Conservation (phyloP, 2,329 filamentous ascomycete species). For the Mariannaea sp. region DNA sequence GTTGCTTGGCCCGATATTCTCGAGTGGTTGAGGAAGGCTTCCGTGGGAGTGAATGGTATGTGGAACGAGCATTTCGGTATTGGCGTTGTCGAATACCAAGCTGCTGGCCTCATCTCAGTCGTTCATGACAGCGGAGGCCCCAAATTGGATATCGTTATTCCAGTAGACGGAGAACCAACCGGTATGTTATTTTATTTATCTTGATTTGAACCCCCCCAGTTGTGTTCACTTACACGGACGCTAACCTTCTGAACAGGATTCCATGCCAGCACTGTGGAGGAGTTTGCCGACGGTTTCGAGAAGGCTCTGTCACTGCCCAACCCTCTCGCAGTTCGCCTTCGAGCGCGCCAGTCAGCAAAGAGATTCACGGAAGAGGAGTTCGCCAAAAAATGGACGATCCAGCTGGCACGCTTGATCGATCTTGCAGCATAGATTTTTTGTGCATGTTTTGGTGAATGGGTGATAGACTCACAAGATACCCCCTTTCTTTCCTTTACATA, state of each 20-base stretch:
- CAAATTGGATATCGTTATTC: constrained; percentile 88
- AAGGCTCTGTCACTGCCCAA: constrained; percentile 75
- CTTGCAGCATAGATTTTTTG: constrained; percentile 40
- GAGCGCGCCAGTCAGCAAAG: constrained; percentile 78
- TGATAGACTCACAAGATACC: constrained; percentile 46
- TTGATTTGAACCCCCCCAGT: no score
- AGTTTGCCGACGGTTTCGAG: constrained; percentile 82
- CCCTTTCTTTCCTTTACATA: constrained; percentile 30
- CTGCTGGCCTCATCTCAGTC: constrained; percentile 88
- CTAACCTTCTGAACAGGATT: constrained; percentile 63
- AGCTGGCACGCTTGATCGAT: constrained; percentile 74
- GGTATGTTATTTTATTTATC: constrained; percentile 59
- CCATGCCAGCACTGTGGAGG: constrained; percentile 75
- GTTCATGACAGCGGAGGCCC: constrained; percentile 94
- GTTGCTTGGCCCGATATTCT: constrained; percentile 88
- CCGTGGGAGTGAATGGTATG: constrained; percentile 95
- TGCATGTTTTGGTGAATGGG: constrained; percentile 22
- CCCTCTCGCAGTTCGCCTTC: constrained; percentile 72
- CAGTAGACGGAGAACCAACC: constrained; percentile 77
- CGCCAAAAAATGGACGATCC: constrained; percentile 73
- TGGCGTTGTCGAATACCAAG: constrained; percentile 96
- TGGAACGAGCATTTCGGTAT: constrained; percentile 99
- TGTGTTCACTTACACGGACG: no score
- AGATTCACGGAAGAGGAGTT: constrained; percentile 91
- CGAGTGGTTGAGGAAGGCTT: constrained; percentile 74